Percentiles rank a stretch among this genome's conserved stretches.
These are phyloP conservation scores for Rhypophila decipiens DNA, from an alignment of 495 filamentous ascomycete species.

Conservation along the genomic window DNA sequence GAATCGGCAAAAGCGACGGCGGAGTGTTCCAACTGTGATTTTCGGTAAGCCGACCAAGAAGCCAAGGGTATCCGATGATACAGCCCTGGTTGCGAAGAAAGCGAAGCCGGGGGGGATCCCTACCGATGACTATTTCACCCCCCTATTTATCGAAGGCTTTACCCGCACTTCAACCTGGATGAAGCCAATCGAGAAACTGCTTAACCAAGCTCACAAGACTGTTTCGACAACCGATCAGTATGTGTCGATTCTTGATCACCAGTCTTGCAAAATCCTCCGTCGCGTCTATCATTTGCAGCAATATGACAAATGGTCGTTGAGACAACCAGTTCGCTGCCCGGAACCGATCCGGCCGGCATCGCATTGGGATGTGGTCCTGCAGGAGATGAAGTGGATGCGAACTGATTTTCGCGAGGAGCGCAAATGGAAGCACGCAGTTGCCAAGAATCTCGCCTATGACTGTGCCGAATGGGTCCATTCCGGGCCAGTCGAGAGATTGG, in stretches of 20 bases:
- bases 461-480: conserved; percentile 76
- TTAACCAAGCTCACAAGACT: conserved; percentile 73
- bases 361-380: conserved; percentile 79
- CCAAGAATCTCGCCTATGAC: conserved; percentile 66
- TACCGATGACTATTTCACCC: conserved; percentile 70
- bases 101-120: conserved; percentile 32
- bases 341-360: conserved; percentile 70
- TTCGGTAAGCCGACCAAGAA: conserved; percentile 56
- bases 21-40: conserved; percentile 69
- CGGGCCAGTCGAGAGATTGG: conserved; percentile 50
- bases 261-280: conserved; percentile 74
- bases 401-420: conserved; percentile 92
- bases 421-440: conserved; percentile 84
- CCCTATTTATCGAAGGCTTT: conserved; percentile 70
- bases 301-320: conserved; percentile 81
- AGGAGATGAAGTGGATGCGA: conserved; percentile 95
- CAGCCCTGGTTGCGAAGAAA: conserved; percentile 25
- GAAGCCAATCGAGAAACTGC: conserved; percentile 59
- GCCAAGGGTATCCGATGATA: conserved; percentile 18
- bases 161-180: conserved; percentile 50
- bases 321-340: conserved; percentile 70
- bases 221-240: conserved; percentile 71
- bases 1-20: conserved; percentile 57
- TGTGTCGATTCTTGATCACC: conserved; percentile 70
- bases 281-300: conserved; percentile 84